phyloP scores from a whole-genome alignment of 352 stramenopile species.

The Phytopythium ostracodes region DNA sequence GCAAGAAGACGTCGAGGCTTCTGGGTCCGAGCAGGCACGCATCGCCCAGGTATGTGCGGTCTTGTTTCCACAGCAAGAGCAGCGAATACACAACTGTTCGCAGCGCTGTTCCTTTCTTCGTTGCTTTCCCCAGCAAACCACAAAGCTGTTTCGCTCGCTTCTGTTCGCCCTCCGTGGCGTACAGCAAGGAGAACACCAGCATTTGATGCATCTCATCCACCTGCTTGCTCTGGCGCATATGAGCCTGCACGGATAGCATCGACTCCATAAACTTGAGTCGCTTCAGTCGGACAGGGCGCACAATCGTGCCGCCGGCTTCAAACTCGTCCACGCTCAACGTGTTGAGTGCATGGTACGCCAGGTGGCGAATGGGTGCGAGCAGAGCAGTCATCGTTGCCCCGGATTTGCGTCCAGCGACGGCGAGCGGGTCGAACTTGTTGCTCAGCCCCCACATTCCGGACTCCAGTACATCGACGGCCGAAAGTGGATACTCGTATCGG shows the following conservation, averaged over 20 bases:
- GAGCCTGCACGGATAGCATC: conserved; percentile 28
- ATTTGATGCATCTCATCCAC: conserved; percentile 41
- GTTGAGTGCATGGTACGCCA: conserved; percentile 55
- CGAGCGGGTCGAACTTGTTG: conserved; percentile 53
- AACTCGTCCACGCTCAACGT: conserved; percentile 38
- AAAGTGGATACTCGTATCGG: conserved; percentile 41
- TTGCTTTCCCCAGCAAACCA: conserved; percentile 27
- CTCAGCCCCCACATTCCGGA: conserved; percentile 35
- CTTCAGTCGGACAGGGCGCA: conserved; percentile 18
- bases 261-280: conserved; percentile 22
- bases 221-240: conserved; percentile 19
- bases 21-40: conserved; percentile 30
- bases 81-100: conserved; percentile 57
- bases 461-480: conserved; percentile 67
- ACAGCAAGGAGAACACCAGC: conserved; percentile 47
- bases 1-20: conserved; percentile 47
- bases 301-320: conserved; percentile 13
- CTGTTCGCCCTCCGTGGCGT: conserved; percentile 20
- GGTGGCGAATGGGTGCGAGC: conserved; percentile 27
- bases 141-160: conserved; percentile 26
- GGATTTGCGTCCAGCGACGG: conserved; percentile 16
- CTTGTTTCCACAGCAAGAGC: conserved; percentile 48
- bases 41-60: conserved; percentile 25
- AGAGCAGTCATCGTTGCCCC: conserved; percentile 36
- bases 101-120: conserved; percentile 30